Evolutionary conservation across 2,329 filamentous ascomycete genomes (phyloP), one percentile per base, ranked within the genome.

Genomic region (Decorospora gaudefroyi): DNA sequence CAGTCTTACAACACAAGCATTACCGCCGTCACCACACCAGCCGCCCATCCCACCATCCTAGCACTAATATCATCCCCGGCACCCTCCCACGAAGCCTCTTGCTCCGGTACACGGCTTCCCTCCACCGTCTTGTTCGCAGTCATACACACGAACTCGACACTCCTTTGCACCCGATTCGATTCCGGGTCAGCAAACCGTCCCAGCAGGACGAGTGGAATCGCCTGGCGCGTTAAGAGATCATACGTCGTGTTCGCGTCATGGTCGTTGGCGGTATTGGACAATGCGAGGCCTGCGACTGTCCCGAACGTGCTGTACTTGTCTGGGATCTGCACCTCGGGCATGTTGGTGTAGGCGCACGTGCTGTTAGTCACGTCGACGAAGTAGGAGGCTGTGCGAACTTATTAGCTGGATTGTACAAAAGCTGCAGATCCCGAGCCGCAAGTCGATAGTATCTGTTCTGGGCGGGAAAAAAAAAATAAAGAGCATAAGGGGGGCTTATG

Each of bases 251-350:
- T 27, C 22, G 33, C 22, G 27, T n/a, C 22, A 7, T 31, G 16
- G 8, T 2, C 28, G 6, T 19, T 15, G 15, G 13, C 7, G 15
- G 11, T 36, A 36, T 27, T 10, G 22, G 33, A 19, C 33, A 10
- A 12, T 10, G n/a, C 23, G 15, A 36, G 6, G 33, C 22, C 22
- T 36, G 13, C 15, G 11, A 16, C 11, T 36, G 33, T 36, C 16
- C 23, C 22, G 33, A 36, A 36, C 33, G 33, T 36, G 33, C 9
- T 36, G 23, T 36, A 36, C 10, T 27, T 36, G 33, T 27, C 33
- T 27, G 33, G 33, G 23, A 36, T 36, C 22, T 36, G 33, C 33
- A 27, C 22, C 33, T 36, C 33, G 23, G 33, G 33, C n/a, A 27
- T 27, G 33, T 36, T 27, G 15, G 22, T 36, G 22, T 27, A 27